Base-by-base conservation (phyloP, 306 rosid genomes). In the Cyclanthera cordifolia region DNA sequence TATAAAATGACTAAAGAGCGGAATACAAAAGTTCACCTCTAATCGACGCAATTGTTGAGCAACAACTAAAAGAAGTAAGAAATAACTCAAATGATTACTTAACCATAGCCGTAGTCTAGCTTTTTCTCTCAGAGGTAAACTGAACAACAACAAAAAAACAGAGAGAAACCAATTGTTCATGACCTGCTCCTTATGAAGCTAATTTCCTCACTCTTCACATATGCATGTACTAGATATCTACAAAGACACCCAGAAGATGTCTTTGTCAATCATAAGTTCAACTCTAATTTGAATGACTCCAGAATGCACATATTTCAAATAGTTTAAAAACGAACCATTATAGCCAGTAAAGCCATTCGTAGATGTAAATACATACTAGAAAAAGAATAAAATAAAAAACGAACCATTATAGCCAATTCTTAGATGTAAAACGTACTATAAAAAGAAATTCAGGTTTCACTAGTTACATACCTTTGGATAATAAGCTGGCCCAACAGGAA, bases 401-500 rank as follows among this genome's bases (percentile, higher is more conserved):
- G 1, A 21, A 19, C 9, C 25, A 51, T 51, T 51, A 51, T 17
- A 25, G 55, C 30, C 30, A 10, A 21, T 53, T 53, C 58, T 53
- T 15, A 53, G 58, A 2, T 8, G 58, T 53, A 53, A 51, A 51
- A 9, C 55, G 8, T 63, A 63, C 13, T 13, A 61, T 9, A 34
- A 34, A 34, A 34, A 34, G 21, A 30, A 13, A 69, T 5, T n/a
- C 2, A 50, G 45, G 64, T 19, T 57, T 24, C 41, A 24, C 20
- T 34, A 11, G 20, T 16, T 6, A 56, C 85, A 72, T 87, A 82
- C 99, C 94, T 90, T 87, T 45, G 99, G 94, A 85, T 84, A 93
- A 76, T 87, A 90, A 67, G 95, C 86, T 70, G 96, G 99, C 50
- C 96, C 99, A 16, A 82, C 5, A 5, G 96, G 99, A 74, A 93